These are phyloP conservation scores for Penicillium sp. DNA, from an alignment of 2,329 filamentous ascomycete genomes.

Conservation along the genomic window DNA sequence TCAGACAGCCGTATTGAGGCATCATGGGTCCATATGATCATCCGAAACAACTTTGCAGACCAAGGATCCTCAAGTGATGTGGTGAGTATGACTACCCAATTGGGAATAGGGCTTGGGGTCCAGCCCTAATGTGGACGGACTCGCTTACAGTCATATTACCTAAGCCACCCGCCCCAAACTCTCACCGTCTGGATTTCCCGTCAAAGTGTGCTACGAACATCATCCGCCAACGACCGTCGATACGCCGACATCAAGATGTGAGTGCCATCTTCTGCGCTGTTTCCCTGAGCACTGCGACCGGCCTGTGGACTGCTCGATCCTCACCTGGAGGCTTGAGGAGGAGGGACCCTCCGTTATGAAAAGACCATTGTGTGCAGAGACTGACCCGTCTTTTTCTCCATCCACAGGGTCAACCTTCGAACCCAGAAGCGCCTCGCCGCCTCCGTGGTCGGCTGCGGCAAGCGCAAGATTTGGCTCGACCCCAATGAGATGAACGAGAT, in stretches of 20 bases:
- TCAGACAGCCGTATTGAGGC: too few relatives aligned
- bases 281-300: constrained; percentile 12
- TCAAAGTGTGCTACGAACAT: constrained; percentile 38
- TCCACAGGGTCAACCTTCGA: constrained; percentile 90
- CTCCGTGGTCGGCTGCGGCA: constrained; percentile 95
- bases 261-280: constrained; percentile 31
- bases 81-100: constrained; percentile 8
- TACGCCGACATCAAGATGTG: constrained; percentile 45
- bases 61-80: background rate
- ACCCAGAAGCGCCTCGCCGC: constrained; percentile 99
- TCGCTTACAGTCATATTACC: constrained; percentile 40
- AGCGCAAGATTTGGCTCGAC: constrained; percentile 99
- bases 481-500: constrained; percentile 99
- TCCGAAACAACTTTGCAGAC: too few relatives aligned
- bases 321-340: background rate
- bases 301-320: background rate
- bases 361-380: constrained; percentile 24
- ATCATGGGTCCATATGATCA: too few relatives aligned
- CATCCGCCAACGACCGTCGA: constrained; percentile 44
- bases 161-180: constrained; percentile 40
- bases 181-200: constrained; percentile 37
- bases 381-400: constrained; percentile 31
- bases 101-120: constrained; percentile 18
- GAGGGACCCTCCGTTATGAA: background rate
- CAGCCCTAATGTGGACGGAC: constrained; percentile 36